A percentile compares a stretch with the other conserved stretches of the same genome.
These are phyloP conservation scores for Phytopythium kandeliae DNA, from an alignment of 352 stramenopile genomes.

Conservation along the genomic window DNA sequence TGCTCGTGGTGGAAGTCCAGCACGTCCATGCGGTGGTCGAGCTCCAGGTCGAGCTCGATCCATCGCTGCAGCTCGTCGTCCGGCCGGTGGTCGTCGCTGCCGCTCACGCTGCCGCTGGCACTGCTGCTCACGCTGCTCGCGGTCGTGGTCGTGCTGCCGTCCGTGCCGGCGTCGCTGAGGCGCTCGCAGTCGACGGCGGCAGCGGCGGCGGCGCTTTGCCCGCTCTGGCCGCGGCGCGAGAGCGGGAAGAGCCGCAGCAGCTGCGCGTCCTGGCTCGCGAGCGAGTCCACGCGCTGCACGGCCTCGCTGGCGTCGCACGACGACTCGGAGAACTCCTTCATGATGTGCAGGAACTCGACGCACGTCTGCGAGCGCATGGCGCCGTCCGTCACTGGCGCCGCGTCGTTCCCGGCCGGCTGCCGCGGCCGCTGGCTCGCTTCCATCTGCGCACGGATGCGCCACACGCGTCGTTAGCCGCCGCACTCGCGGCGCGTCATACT, in stretches of 20 bases:
- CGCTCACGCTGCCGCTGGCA: slow-evolving; percentile 3
- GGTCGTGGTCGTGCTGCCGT: slow-evolving; percentile 2
- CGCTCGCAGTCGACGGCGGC: slow-evolving; percentile 1
- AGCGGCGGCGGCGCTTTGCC: no score
- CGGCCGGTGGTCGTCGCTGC: slow-evolving; percentile 19
- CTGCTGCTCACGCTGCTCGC: slow-evolving; percentile 5
- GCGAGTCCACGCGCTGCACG: slow-evolving; percentile 59
- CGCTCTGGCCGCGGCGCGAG: slow-evolving; percentile 17
- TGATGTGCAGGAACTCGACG: slow-evolving; percentile 67
- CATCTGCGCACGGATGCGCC: no score
- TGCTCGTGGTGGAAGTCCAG: slow-evolving; percentile 38
- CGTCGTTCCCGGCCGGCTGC: slow-evolving; percentile 7
- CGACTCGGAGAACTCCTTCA: slow-evolving; percentile 67
- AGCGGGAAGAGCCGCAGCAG: slow-evolving; percentile 48
- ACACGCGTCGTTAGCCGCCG: no score
- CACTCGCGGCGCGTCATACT: no score
- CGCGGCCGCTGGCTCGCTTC: slow-evolving; percentile 5
- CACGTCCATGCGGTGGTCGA: slow-evolving; percentile 55
- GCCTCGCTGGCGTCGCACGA: slow-evolving; percentile 59
- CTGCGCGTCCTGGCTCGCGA: slow-evolving; percentile 52
- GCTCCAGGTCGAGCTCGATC: slow-evolving; percentile 55
- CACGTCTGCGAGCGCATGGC: slow-evolving; percentile 51
- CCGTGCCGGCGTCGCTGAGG: background rate
- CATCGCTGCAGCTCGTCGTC: slow-evolving; percentile 56
- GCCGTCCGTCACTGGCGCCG: slow-evolving; percentile 3